phyloP scores from a whole-genome alignment of 2,329 filamentous ascomycete genomes.

The Sporothrix curviconia region DNA sequence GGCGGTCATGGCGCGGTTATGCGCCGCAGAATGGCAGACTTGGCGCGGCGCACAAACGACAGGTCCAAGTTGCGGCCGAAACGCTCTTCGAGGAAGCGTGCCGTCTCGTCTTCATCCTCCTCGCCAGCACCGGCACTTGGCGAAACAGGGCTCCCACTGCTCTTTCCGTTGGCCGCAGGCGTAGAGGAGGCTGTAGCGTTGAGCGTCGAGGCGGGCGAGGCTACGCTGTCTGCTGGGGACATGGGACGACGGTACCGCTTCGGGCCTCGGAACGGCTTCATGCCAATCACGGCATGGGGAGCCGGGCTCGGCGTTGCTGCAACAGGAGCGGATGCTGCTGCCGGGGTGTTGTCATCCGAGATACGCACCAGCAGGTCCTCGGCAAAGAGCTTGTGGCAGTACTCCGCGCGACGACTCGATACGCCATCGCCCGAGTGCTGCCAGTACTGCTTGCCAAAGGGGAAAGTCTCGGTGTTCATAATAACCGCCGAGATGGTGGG shows the following conservation, averaged over 20 bases:
- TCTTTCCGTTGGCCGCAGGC: background rate
- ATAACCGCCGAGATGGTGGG: conserved; percentile 65
- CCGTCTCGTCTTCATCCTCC: conserved; percentile 53
- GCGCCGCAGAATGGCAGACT: conserved; percentile 74
- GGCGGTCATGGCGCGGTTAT: conserved; percentile 76
- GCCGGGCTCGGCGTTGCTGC: background rate
- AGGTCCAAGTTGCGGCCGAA: conserved; percentile 87
- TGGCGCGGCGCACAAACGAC: conserved; percentile 72
- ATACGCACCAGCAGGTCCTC: conserved; percentile 52
- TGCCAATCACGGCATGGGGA: conserved; percentile 5
- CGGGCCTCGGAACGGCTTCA: conserved; percentile 60
- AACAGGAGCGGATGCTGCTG: background rate
- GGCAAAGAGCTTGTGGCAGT: conserved; percentile 68
- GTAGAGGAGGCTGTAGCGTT: background rate
- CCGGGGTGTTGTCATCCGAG: conserved; percentile 9
- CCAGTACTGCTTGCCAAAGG: conserved; percentile 89
- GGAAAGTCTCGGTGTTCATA: conserved; percentile 59
- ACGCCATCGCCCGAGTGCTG: conserved; percentile 91
- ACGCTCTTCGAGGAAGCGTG: conserved; percentile 82
- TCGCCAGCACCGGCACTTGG: conserved; percentile 20
- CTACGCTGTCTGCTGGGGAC: conserved; percentile 29
- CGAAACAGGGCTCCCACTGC: background rate
- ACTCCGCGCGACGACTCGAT: conserved; percentile 85
- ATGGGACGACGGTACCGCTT: conserved; percentile 65
- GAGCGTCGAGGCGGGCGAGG: background rate